These are phyloP conservation scores for Favolaschia claudopus DNA, from an alignment of 768 basidiomycete genomes.

Conservation along the genomic window DNA sequence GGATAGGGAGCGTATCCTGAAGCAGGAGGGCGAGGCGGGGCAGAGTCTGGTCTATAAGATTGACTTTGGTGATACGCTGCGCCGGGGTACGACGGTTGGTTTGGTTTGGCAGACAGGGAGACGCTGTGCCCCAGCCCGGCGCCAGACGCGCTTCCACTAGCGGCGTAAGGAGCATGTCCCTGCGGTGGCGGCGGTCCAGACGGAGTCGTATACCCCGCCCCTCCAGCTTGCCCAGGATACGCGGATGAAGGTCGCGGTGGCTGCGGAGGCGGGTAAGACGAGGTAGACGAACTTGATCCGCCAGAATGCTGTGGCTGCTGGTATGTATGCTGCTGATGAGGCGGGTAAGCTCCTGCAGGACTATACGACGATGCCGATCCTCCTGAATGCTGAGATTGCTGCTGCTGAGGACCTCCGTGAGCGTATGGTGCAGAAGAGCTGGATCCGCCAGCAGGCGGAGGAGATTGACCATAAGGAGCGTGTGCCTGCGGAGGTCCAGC, in stretches of 20 bases:
- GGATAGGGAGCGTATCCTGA: neutral
- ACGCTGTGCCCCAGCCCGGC: slow-evolving; percentile 4
- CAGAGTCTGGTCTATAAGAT: slow-evolving; percentile 14
- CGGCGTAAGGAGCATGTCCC: slow-evolving; percentile 1
- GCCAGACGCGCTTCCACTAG: slow-evolving; percentile 4
- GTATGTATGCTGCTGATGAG: too few species aligned
- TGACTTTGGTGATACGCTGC: slow-evolving; percentile 4
- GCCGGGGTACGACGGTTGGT: slow-evolving; percentile 6
- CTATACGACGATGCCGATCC: slow-evolving; percentile 1
- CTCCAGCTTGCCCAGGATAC: slow-evolving; percentile 10
- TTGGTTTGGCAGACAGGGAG: slow-evolving; percentile 11
- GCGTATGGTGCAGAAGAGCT: too few species aligned
- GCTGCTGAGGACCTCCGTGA: neutral
- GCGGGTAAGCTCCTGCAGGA: neutral
- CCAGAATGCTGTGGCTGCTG: slow-evolving; percentile 6
- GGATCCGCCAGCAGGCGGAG: too few species aligned
- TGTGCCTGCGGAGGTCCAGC: too few species aligned
- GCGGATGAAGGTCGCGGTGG: slow-evolving; percentile 15
- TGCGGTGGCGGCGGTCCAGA: neutral
- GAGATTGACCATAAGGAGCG: too few species aligned
- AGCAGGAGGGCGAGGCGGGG: neutral
- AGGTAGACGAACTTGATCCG: neutral
- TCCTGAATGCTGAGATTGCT: slow-evolving; percentile 4
- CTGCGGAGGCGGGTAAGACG: slow-evolving; percentile 21
- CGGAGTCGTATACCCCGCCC: slow-evolving; percentile 7